Base-by-base conservation (phyloP, 169 alveolate genomes). In the Cryptosporidium baileyi region DNA sequence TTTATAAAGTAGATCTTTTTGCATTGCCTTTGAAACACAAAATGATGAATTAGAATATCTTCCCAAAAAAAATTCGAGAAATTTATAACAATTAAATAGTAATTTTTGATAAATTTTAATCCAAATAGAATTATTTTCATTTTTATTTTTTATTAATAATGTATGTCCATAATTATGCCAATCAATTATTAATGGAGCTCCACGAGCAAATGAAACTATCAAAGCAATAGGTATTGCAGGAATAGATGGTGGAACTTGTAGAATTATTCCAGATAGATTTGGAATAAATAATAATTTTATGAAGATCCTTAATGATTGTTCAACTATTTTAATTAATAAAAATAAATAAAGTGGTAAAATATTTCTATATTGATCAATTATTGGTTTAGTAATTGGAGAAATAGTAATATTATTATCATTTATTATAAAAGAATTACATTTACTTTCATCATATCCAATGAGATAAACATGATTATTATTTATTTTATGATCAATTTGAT, bases 151-250 rank as follows among this genome's bases (percentile, higher is more conserved):
- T 82, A 91, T 79, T 88, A 96, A 60, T 45, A 96, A 90, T 1
- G 97, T 91, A 85, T 89, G 94, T 0, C 97, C 97, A 82, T 93
- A 94, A 89, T 96, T 95, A 88, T 96, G 99, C 97, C 97, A 95
- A 90, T 96, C 98, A 13, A 95, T 88, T 5, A 94, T 82, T 43
- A 92, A 60, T 51, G 82, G 74, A 9, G 90, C 85, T 13, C 93
- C 89, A 4, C 74, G 63, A 6, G 93, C 1, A 43, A 89, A 81
- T 62, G 94, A 82, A 45, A 90, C 82, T 8, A 90, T 52, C 80
- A 85, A 80, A 17, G 65, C 40, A 8, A 92, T 57, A 1, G 89
- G 89, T 26, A 93, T 88, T 32, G 93, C 80, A 0, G 98, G 97
- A 2, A 96, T 89, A 15, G 96, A 91, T 5, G 97, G 98, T n/a